These are phyloP conservation scores for Panicum miliaceum DNA, from an alignment of 176 grass and related monocot species.

Conservation along the genomic window DNA sequence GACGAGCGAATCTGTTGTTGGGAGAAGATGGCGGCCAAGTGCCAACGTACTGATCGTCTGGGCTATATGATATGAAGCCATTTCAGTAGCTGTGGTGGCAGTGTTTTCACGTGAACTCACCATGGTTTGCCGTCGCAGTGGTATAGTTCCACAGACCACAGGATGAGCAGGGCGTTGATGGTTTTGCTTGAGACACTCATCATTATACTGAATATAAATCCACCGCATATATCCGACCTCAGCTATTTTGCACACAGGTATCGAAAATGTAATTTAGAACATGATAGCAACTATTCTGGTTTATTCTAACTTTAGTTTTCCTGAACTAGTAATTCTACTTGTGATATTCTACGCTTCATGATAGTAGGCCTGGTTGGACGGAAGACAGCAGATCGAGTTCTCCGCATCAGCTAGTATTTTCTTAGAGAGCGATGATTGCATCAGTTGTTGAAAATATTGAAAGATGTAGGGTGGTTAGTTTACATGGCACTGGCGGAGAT, in stretches of 20 bases:
- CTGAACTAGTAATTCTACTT: neutral
- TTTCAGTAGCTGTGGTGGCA: neutral
- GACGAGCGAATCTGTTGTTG: neutral
- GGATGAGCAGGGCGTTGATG: neutral
- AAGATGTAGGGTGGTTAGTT: constrained; percentile 29
- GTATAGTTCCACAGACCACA: constrained; percentile 18
- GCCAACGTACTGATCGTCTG: neutral
- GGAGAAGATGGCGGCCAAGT: neutral
- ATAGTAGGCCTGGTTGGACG: neutral
- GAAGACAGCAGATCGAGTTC: constrained; percentile 35
- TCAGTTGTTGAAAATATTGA: constrained; percentile 30
- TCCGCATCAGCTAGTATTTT: constrained; percentile 1
- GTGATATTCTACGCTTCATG: neutral
- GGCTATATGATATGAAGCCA: neutral
- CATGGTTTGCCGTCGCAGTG: constrained; percentile 8
- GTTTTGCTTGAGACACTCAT: neutral
- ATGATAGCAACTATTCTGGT: neutral
- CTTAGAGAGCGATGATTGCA: neutral
- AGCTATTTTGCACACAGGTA: neutral
- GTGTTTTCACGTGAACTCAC: neutral
- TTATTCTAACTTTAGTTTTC: neutral
- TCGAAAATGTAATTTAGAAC: neutral
- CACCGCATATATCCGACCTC: neutral
- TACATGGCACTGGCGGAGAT: constrained; percentile 18
- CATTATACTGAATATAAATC: neutral